phyloP scores from a whole-genome alignment of 805 yeast genomes.

The Candida dajiaensis region DNA sequence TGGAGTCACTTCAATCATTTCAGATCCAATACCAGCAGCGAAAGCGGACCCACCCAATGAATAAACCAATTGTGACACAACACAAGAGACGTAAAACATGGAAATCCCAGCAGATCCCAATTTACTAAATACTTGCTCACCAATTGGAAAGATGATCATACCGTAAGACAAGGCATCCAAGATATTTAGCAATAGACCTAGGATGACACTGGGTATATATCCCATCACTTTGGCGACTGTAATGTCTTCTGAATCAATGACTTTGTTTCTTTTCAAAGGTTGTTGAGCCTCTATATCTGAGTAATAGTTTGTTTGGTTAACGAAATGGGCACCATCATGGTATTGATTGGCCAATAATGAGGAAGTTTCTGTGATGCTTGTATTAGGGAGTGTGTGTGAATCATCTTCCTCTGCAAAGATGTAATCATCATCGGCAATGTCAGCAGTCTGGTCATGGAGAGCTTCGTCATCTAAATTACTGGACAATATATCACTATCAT shows the following conservation, averaged over 20 bases:
- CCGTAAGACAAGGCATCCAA: conserved; percentile 94
- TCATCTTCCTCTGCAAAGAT: conserved; percentile 7
- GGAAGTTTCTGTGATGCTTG: background rate
- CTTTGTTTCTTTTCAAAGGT: background rate
- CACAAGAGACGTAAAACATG: conserved; percentile 88
- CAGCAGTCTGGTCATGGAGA: conserved; percentile 53
- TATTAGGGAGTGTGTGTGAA: background rate
- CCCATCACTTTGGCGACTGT: conserved; percentile 11
- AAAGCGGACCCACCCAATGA: conserved; percentile 91
- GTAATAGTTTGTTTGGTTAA: background rate
- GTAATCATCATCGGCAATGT: conserved; percentile 56
- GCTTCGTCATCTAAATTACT: conserved; percentile 12
- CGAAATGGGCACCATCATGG: background rate
- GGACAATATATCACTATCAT: conserved; percentile 28
- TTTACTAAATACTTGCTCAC: conserved; percentile 67
- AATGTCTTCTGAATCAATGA: conserved; percentile 2
- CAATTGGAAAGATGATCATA: conserved; percentile 93
- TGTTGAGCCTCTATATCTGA: conserved; percentile 9
- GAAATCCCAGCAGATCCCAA: conserved; percentile 88
- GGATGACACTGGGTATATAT: conserved; percentile 67
- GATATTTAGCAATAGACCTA: conserved; percentile 81
- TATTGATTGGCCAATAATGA: background rate
- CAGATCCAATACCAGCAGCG: conserved; percentile 89
- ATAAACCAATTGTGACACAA: conserved; percentile 83
- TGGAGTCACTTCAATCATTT: conserved; percentile 99